Percentiles rank a stretch among this genome's conserved stretches.
Evolutionary conservation across 73 alveolate genomes (phyloP).

Genomic region (Tetrahymena malaccensis): DNA sequence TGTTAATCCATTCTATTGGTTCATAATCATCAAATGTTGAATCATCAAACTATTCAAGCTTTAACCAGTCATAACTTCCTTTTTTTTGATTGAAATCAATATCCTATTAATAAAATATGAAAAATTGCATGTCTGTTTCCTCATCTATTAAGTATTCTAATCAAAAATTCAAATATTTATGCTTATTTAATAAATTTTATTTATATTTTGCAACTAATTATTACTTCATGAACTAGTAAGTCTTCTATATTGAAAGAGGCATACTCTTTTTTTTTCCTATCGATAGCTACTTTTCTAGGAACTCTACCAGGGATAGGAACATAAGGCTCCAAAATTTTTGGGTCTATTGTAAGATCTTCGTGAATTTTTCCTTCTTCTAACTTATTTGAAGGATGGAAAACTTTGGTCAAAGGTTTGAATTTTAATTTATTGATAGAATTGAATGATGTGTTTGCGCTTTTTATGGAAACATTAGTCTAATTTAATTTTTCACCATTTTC

Average conservation of each 20-base stretch:
- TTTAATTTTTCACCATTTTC: neutral
- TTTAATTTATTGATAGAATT: neutral
- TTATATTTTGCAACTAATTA: no score
- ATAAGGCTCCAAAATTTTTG: conserved; percentile 81
- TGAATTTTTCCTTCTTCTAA: conserved; percentile 1
- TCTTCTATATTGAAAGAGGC: conserved; percentile 88
- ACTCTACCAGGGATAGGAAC: conserved; percentile 92
- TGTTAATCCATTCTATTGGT: conserved; percentile 65
- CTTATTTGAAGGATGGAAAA: neutral
- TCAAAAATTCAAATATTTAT: neutral
- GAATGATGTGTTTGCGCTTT: neutral
- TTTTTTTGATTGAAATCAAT: conserved; percentile 67
- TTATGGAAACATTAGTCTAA: neutral
- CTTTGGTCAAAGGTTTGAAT: neutral
- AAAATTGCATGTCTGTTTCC: neutral
- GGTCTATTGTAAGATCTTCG: conserved; percentile 77
- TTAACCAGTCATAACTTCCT: conserved; percentile 74
- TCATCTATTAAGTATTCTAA: neutral
- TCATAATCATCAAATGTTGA: conserved; percentile 57
- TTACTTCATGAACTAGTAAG: conserved; percentile 45
- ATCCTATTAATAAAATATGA: conserved; percentile 35
- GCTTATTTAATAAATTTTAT: no score
- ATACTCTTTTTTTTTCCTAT: conserved; percentile 86
- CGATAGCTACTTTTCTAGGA: conserved; percentile 94
- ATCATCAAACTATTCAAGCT: conserved; percentile 74